phyloP scores from a whole-genome alignment of 169 alveolate species.

The Plasmodium ovale region DNA sequence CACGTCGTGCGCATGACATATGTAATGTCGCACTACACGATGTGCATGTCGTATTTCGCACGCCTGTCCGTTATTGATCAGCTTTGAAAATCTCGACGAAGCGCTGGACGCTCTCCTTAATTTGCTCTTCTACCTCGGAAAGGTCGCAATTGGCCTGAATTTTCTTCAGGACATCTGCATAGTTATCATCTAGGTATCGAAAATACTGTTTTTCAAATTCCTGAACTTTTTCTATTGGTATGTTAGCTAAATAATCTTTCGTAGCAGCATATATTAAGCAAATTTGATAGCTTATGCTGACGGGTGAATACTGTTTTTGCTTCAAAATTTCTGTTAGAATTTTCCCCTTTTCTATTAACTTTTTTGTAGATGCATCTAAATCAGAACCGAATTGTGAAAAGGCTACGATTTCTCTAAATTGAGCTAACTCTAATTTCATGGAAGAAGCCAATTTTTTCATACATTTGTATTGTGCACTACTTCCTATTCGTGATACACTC shows the following conservation, averaged over 20 bases:
- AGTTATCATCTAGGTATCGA: conserved; percentile 24
- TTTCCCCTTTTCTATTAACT: conserved; percentile 94
- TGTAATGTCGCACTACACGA: no score
- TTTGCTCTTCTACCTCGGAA: conserved; percentile 61
- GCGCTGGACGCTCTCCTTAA: conserved; percentile 45
- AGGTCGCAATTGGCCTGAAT: conserved; percentile 53
- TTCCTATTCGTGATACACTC: conserved; percentile 97
- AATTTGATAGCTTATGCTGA: conserved; percentile 86
- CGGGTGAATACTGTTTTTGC: conserved; percentile 91
- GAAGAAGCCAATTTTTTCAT: conserved; percentile 94
- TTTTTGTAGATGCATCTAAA: conserved; percentile 96
- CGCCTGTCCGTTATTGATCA: neutral
- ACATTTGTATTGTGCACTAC: conserved; percentile 96
- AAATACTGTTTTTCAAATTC: conserved; percentile 78
- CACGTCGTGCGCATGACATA: neutral
- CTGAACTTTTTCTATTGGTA: conserved; percentile 82
- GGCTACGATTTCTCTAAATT: conserved; percentile 97
- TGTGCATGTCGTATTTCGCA: no score
- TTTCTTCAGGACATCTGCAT: conserved; percentile 31
- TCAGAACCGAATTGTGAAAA: conserved; percentile 98
- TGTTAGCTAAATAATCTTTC: conserved; percentile 85
- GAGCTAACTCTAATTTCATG: conserved; percentile 96
- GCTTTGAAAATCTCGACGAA: conserved; percentile 44
- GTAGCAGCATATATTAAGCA: conserved; percentile 89
- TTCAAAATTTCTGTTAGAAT: conserved; percentile 94